Base-by-base conservation (phyloP, 2,329 filamentous ascomycete species). In the Aureobasidium melanogenum region DNA sequence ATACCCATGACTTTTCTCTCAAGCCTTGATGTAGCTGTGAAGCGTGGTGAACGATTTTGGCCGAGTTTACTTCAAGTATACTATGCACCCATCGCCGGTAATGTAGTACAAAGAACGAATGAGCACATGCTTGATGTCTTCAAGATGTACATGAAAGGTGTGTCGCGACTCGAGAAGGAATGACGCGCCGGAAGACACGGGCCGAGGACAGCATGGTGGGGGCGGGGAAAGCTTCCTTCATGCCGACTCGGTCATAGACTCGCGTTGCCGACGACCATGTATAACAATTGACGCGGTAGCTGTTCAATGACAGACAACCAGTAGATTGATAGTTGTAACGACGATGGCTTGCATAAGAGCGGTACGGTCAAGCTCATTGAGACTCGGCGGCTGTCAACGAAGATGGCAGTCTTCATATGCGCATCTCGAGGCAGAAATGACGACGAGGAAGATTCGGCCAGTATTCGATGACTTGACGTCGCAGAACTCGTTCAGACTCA, bases 401-500 rank as follows among this genome's bases (percentile, higher is more conserved):
- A 43, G 67, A 67, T 68, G 69, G 61, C 65, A 69, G 50, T 75
- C 75, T 54, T 68, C 73, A 62, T 71, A 75, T 62, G 65, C 73
- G 58, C 68, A 71, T 57, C 69, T 80, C 52, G 71, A 75, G 63
- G 66, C 71, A 56, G 72, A 74, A 51, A 74, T 85, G 70, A 78
- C 76, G 43, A 69, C 74, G 39, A 80, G 82, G 63, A 72, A 71
- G 52, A 75, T 82, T 50, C 77, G 77, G 1, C 71, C 78, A 50
- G 74, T 78, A 60, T 78, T 79, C 69, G 83, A 86, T 66, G 80
- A 83, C 67, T 73, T 88, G 63, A 79, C 81, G 36, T 82, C 85
- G 0, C 85, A 82, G 60, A 81, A 79, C 30, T 87, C 85, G 0
- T 79, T 86, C 72, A 83, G 89, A 48, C 81, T 96, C 50, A 78